A percentile compares a stretch with the other conserved stretches of the same genome.
Conservation (phyloP, 2,329 filamentous ascomycete genomes). For the Epichloe gansuensis region DNA sequence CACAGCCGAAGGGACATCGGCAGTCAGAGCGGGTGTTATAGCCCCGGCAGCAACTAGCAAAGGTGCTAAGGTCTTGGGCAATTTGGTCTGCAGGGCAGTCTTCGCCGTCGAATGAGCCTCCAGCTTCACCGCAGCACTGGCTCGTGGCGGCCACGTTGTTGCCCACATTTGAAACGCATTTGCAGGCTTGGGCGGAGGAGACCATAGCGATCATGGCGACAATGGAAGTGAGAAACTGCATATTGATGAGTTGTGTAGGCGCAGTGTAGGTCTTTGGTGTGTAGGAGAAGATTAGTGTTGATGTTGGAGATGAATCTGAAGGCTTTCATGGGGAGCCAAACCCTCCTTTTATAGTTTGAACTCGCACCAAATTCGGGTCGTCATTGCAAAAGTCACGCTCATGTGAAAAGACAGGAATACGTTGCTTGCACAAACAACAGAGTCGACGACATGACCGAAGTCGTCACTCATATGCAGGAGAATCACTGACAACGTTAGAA, state of each 20-base stretch:
- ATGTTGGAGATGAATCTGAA: not conserved
- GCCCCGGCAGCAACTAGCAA: not conserved
- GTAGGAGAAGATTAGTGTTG: not conserved
- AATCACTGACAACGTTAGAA: no score
- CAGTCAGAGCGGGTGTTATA: slow-evolving; percentile 2
- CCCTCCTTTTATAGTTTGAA: no score
- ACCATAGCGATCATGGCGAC: not conserved
- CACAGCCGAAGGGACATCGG: slow-evolving; percentile 3
- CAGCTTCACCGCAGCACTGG: slow-evolving; percentile 2
- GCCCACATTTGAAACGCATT: not conserved
- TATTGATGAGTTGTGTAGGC: not conserved
- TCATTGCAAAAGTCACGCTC: no score
- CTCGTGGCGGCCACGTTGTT: slow-evolving; percentile 2
- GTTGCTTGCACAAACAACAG: no score
- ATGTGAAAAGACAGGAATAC: no score
- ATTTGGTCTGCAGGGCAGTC: not conserved
- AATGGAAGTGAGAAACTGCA: slow-evolving; percentile 2
- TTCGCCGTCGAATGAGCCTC: not conserved
- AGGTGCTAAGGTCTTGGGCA: not conserved
- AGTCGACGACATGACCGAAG: no score
- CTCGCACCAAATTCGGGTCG: no score
- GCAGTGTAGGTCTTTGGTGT: not conserved
- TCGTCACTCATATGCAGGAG: no score
- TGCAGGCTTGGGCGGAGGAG: slow-evolving; percentile 3
- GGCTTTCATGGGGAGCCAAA: not conserved